Conservation (phyloP, 768 basidiomycete genomes). For the Podaxis pistillaris region DNA sequence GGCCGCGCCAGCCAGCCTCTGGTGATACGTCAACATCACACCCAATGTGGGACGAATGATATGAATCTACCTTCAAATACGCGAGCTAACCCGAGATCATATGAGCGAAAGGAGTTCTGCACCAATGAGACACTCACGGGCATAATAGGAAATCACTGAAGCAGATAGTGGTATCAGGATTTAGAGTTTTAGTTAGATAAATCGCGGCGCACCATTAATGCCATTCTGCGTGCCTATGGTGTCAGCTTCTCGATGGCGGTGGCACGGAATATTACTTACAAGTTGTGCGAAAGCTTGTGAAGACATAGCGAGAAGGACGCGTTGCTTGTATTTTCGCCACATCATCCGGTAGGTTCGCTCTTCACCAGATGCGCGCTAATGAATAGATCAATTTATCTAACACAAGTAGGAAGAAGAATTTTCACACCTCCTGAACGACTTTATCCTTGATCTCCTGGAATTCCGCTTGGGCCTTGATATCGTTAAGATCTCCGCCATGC, state of each 20-base stretch:
- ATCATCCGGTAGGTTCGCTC: conserved; percentile 69
- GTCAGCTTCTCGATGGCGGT: no score
- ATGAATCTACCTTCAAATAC: conserved; percentile 75
- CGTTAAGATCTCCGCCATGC: conserved; percentile 73
- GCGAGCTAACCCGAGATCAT: conserved; percentile 42
- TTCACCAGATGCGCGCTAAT: conserved; percentile 66
- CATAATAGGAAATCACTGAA: conserved; percentile 89
- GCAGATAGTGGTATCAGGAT: not conserved
- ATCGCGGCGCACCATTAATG: conserved; percentile 65
- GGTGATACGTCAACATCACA: conserved; percentile 17
- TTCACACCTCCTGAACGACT: conserved; percentile 56
- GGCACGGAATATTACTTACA: conserved; percentile 40
- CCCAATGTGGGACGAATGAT: not conserved
- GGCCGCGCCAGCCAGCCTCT: conserved; percentile 91
- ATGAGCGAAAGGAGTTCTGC: not conserved
- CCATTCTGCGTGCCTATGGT: conserved; percentile 57
- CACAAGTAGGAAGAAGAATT: conserved; percentile 1
- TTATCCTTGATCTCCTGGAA: conserved; percentile 84
- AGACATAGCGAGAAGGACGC: conserved; percentile 90
- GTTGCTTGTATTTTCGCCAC: conserved; percentile 81
- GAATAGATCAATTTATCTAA: no score
- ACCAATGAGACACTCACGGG: conserved; percentile 52
- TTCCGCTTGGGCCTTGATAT: conserved; percentile 65
- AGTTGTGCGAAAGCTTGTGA: conserved; percentile 91
- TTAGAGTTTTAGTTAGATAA: not conserved